Percentiles rank a stretch among this genome's conserved stretches.
phyloP scores from a whole-genome alignment of 78 protist species.

The Monocercomonoides exilis region DNA sequence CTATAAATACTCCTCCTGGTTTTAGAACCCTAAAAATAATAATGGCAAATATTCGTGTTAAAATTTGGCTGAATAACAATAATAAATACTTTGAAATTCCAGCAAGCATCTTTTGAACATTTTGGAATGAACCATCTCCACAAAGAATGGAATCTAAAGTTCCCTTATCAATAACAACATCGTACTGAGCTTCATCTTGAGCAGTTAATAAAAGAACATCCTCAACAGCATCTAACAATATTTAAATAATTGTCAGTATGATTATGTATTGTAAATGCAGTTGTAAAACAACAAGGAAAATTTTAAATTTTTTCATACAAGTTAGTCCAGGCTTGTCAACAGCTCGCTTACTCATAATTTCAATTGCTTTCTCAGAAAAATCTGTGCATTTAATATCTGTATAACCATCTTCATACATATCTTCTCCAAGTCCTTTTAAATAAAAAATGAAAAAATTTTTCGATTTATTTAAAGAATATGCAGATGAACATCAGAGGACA shows the following conservation, averaged over 20 bases:
- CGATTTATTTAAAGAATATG: background rate
- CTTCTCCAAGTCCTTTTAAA: background rate
- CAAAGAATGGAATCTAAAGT: slow-evolving; percentile 19
- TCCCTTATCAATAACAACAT: slow-evolving; percentile 32
- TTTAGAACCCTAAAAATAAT: background rate
- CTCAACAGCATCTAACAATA: too few species aligned
- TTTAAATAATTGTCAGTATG: too few species aligned
- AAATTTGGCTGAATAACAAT: background rate
- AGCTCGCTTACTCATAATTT: background rate
- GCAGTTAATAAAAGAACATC: background rate
- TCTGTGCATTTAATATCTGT: background rate
- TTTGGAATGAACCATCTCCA: slow-evolving; percentile 22
- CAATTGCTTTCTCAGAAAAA: background rate
- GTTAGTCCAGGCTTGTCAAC: background rate
- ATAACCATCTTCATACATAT: background rate
- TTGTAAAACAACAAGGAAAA: too few species aligned
- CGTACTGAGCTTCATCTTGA: slow-evolving; percentile 4
- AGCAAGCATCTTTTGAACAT: background rate
- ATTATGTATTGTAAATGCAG: too few species aligned
- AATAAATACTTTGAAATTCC: background rate
- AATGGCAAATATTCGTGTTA: too few species aligned
- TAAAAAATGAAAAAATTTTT: background rate
- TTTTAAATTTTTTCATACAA: too few species aligned
- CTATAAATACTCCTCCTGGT: background rate
- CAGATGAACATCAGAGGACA: background rate